Percentiles rank a stretch among this genome's conserved stretches.
Evolutionary conservation across 176 grass and related monocot genomes (phyloP).

Genomic region (Hyparrhenia diplandra): DNA sequence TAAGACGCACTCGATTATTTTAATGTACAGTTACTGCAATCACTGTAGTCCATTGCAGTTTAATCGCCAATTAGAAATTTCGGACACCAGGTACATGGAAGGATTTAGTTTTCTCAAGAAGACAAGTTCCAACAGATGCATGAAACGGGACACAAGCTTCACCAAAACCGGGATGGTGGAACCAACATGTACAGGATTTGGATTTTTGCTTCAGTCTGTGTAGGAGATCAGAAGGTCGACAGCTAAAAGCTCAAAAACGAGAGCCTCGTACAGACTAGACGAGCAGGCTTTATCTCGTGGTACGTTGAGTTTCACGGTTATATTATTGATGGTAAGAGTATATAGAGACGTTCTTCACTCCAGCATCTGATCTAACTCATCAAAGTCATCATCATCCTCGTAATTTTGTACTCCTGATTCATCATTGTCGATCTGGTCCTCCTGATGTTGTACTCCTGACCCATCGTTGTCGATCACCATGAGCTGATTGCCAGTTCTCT

Average conservation of each 20-base stretch:
- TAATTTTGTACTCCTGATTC: conserved; percentile 11
- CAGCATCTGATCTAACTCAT: conserved; percentile 47
- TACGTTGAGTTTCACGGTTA: background rate
- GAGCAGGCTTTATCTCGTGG: background rate
- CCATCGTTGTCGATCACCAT: background rate
- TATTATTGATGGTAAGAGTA: background rate
- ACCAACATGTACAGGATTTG: background rate
- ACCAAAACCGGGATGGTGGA: background rate
- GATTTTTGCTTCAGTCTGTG: background rate
- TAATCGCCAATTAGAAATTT: background rate
- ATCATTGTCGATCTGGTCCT: background rate
- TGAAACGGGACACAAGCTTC: background rate
- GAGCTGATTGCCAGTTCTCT: conserved; percentile 40
- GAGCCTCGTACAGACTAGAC: background rate
- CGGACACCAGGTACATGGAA: background rate
- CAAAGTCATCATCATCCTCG: conserved; percentile 34
- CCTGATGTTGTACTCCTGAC: background rate
- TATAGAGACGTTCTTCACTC: conserved; percentile 30
- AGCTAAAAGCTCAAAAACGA: background rate
- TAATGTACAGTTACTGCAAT: background rate
- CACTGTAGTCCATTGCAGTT: background rate
- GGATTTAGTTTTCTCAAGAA: background rate
- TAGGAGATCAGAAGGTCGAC: background rate
- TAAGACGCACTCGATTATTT: background rate
- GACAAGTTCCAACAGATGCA: background rate